A percentile compares a stretch with the other conserved stretches of the same genome.
phyloP scores from a whole-genome alignment of 257 asterid genomes.

The Jasminum sambac region DNA sequence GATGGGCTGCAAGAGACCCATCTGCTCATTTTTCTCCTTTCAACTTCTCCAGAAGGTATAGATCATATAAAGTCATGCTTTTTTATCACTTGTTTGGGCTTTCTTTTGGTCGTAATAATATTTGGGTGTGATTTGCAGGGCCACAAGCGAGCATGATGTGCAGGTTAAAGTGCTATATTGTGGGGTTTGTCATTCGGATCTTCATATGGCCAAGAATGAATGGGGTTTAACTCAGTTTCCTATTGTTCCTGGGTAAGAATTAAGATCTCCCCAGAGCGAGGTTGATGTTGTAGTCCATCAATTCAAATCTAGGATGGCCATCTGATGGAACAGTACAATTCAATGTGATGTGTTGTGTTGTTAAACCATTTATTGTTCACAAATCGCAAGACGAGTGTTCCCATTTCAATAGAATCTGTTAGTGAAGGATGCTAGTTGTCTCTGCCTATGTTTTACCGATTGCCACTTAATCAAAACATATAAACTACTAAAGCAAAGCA shows the following conservation, averaged over 20 bases:
- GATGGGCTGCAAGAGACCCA: constrained; percentile 45
- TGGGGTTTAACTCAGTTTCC: constrained; percentile 50
- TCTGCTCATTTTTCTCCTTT: constrained; percentile 42
- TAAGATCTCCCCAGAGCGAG: not conserved
- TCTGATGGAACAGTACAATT: not conserved
- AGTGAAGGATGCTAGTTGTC: not conserved
- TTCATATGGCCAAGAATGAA: constrained; percentile 43
- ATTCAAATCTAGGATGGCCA: not conserved
- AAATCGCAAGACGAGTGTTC: not conserved
- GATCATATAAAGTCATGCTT: not conserved
- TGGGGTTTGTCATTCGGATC: constrained; percentile 57
- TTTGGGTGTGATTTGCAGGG: constrained; percentile 27
- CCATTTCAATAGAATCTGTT: not conserved
- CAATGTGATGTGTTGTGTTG: too few species aligned
- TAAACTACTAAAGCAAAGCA: not conserved
- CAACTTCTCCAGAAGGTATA: constrained; percentile 41
- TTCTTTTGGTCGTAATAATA: not conserved
- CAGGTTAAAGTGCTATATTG: constrained; percentile 52
- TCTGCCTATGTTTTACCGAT: not conserved
- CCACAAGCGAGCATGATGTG: constrained; percentile 51
- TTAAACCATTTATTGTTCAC: not conserved
- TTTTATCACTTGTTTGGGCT: not conserved
- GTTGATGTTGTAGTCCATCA: not conserved
- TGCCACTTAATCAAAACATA: not conserved
- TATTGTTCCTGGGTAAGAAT: constrained; percentile 49